Percentiles rank a stretch among this genome's conserved stretches.
Evolutionary conservation across 1,284 basidiomycete genomes (phyloP).

Genomic region (Rhodofomes roseus): DNA sequence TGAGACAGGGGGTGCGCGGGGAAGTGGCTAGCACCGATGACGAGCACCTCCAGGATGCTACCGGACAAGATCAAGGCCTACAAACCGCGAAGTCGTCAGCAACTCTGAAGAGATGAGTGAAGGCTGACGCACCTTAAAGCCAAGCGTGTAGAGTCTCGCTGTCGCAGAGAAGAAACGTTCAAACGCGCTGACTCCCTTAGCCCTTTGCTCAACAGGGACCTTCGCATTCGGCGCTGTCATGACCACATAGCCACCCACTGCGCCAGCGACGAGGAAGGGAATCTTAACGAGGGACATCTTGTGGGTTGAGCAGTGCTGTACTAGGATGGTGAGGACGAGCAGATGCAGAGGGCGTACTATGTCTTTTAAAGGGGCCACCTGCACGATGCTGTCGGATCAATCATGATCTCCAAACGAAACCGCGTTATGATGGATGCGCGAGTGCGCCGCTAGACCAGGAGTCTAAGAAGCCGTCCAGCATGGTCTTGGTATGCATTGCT

Average conservation of each 20-base stretch:
- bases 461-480: no score
- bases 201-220: background rate
- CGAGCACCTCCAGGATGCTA: constrained; percentile 1
- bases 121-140: background rate
- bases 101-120: background rate
- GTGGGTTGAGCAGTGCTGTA: background rate
- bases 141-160: background rate
- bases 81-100: background rate
- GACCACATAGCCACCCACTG: background rate
- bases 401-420: no score
- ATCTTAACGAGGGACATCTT: constrained; percentile 6
- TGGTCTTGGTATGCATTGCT: no score
- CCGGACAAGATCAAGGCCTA: background rate
- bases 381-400: no score
- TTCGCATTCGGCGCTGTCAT: constrained; percentile 3
- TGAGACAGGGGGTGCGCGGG: constrained; percentile 2
- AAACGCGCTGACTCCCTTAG: background rate
- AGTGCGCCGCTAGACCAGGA: no score
- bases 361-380: no score
- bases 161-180: constrained; percentile 1
- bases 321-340: no score
- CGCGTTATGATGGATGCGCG: no score
- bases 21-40: constrained; percentile 2
- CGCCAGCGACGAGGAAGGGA: background rate
- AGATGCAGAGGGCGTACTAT: no score